Evolutionary conservation across 2,329 filamentous ascomycete species (phyloP), one percentile per base, ranked within the genome.

Genomic region (Colletotrichum tabaci): DNA sequence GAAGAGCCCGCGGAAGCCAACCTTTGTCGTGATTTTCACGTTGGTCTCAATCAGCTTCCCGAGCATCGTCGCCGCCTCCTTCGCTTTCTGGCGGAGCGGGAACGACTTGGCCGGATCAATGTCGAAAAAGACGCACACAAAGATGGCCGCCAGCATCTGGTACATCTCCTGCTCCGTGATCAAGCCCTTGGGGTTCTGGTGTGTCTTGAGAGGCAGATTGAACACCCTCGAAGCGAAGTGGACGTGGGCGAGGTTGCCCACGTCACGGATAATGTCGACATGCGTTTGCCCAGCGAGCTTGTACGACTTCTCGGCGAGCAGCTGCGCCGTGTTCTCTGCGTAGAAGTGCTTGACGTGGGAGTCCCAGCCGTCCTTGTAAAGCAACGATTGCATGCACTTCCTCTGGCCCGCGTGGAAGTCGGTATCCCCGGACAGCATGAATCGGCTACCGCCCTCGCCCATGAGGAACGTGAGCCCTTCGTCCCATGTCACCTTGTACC

Each of bases 181-280:
- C 35, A 88, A 80, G 2, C 92, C 92, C 74, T 86, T 88, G 3
- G 89, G 88, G 61, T 90, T 88, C 13, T 89, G 84, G 3, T 80
- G 78, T 0, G 89, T 91, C 82, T 93, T 93, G 49, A 94, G 83
- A 0, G 92, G 91, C 4, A 94, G 82, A 60, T 90, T 89, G 77
- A 93, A 92, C 26, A 86, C 84, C 5, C 87, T 86, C 2, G 91
- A 84, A 0, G 88, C 89, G 50, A 93, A 93, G 75, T 89, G 85
- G 4, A 91, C 88, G 7, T 92, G 91, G 0, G 86, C 87, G 35
- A 93, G 81, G 77, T 94, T 94, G 35, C 89, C 91, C 1, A 94
- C 87, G 66, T 94, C 91, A 30, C 91, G 88, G 12, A 94, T 84
- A 4, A 95, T 85, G 75, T 96, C 94, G 50, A 94, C 87, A 66